phyloP scores from a whole-genome alignment of 768 basidiomycete species.

The Mycena galericulata region DNA sequence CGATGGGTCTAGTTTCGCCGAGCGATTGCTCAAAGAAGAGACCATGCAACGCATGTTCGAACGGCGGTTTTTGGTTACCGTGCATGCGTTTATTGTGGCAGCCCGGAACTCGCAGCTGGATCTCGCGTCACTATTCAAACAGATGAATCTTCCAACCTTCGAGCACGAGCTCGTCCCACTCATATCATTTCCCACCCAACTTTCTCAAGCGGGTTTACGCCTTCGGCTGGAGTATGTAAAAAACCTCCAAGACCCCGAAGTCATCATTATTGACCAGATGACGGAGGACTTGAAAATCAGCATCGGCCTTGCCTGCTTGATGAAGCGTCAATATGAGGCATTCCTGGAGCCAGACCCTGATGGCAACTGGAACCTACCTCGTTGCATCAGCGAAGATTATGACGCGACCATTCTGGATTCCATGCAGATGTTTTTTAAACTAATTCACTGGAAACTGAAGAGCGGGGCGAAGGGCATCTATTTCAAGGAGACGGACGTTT shows the following conservation, averaged over 20 bases:
- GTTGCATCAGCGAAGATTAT: constrained; percentile 91
- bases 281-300: constrained; percentile 92
- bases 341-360: constrained; percentile 89
- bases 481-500: constrained; percentile 98
- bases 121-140: constrained; percentile 77
- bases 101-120: constrained; percentile 91
- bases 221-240: constrained; percentile 90
- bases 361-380: constrained; percentile 89
- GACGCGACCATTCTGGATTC: constrained; percentile 91
- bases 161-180: constrained; percentile 90
- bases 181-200: constrained; percentile 96
- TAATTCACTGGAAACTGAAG: constrained; percentile 97
- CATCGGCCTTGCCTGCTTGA: constrained; percentile 92
- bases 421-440: constrained; percentile 88
- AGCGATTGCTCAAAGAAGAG: constrained; percentile 95
- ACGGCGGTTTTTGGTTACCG: constrained; percentile 88
- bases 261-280: constrained; percentile 94
- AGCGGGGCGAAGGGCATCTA: constrained; percentile 91
- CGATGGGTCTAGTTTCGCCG: constrained; percentile 90
- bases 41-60: constrained; percentile 96
- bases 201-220: constrained; percentile 91
- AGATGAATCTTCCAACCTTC: constrained; percentile 94
- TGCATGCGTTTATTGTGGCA: constrained; percentile 86
- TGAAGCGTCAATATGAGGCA: constrained; percentile 95
- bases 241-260: constrained; percentile 88